These are phyloP conservation scores for Strobilomyces dryophilus DNA, from an alignment of 768 basidiomycete species.

Conservation along the genomic window DNA sequence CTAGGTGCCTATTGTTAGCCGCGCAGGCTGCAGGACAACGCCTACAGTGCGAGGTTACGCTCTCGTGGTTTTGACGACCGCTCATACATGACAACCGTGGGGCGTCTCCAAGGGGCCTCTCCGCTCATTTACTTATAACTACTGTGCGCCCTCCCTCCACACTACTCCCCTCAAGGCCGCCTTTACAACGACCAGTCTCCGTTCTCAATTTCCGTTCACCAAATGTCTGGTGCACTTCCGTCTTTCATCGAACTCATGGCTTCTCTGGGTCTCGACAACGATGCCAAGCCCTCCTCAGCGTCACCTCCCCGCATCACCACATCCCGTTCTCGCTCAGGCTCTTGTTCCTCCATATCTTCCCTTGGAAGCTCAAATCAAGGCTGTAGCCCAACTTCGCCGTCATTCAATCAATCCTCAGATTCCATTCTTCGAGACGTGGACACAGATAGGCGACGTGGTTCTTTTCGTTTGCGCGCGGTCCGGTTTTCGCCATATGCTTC, in stretches of 20 bases:
- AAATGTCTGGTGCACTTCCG: slow-evolving; percentile 67
- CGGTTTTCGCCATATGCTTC: slow-evolving; percentile 31
- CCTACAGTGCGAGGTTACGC: slow-evolving; percentile 21
- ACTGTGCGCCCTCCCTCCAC: slow-evolving; percentile 11
- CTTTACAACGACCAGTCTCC: slow-evolving; percentile 14
- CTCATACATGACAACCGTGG: slow-evolving; percentile 35
- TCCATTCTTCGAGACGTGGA: slow-evolving; percentile 28
- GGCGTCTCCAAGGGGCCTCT: slow-evolving; percentile 31
- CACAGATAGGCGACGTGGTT: slow-evolving; percentile 24
- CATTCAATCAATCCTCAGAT: slow-evolving; percentile 33
- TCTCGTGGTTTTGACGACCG: slow-evolving; percentile 29
- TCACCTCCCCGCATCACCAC: slow-evolving; percentile 22
- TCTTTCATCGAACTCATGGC: slow-evolving; percentile 88
- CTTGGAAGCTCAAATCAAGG: slow-evolving; percentile 34
- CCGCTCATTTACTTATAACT: slow-evolving; percentile 26
- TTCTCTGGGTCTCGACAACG: slow-evolving; percentile 67
- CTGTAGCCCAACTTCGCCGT: slow-evolving; percentile 29
- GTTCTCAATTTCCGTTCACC: slow-evolving; percentile 31
- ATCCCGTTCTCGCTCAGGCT: slow-evolving; percentile 35
- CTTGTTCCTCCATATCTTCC: slow-evolving; percentile 45
- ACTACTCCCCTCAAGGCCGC: slow-evolving; percentile 14
- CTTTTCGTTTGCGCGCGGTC: slow-evolving; percentile 25
- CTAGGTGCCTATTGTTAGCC: slow-evolving; percentile 41
- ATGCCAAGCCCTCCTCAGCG: slow-evolving; percentile 26
- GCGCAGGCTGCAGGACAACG: slow-evolving; percentile 21